These are phyloP conservation scores for Emmonsia crescens DNA, from an alignment of 2,329 filamentous ascomycete species.

Conservation along the genomic window DNA sequence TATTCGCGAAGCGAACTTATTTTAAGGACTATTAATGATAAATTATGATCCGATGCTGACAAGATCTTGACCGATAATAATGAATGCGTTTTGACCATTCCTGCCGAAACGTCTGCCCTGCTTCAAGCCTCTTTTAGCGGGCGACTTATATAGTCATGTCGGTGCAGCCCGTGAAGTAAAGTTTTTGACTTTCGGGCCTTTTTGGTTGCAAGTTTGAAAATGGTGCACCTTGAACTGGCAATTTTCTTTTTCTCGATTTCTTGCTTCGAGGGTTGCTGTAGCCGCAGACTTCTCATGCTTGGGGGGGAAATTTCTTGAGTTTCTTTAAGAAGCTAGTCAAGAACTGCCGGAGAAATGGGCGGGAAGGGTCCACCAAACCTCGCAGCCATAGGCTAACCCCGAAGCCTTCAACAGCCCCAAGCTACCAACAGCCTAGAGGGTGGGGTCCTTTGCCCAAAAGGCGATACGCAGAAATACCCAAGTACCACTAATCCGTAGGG, in stretches of 20 bases:
- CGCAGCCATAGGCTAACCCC: background rate
- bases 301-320: background rate
- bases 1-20: background rate
- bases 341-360: conserved; percentile 1
- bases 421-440: too few species aligned
- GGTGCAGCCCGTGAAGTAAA: too few species aligned
- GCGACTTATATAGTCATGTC: too few species aligned
- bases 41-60: background rate
- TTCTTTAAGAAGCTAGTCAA: background rate
- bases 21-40: too few species aligned
- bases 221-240: background rate
- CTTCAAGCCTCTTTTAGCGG: too few species aligned
- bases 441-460: too few species aligned
- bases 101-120: background rate
- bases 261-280: background rate
- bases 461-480: background rate
- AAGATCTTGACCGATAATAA: background rate
- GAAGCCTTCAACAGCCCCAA: background rate
- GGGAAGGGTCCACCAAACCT: background rate
- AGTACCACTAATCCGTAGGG: background rate
- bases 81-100: background rate
- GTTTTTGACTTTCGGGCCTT: background rate
- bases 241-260: background rate
- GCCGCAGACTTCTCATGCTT: background rate
- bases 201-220: background rate